phyloP scores from a whole-genome alignment of 2,329 filamentous ascomycete genomes.

The Calonectria hongkongensis region DNA sequence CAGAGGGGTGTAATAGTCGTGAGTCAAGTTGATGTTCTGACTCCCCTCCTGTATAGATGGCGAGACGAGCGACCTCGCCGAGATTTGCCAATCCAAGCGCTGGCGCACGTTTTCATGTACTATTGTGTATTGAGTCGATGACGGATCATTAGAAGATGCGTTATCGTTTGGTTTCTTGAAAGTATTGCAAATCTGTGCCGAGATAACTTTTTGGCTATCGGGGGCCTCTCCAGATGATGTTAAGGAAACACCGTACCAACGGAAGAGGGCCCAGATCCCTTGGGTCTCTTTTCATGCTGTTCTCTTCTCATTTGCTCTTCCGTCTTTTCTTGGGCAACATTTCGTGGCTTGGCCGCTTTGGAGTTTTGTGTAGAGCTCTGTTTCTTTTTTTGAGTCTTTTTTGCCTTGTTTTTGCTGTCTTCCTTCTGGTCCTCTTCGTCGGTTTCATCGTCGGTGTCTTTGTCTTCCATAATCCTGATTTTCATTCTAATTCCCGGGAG shows the following conservation, averaged over 20 bases:
- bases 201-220: neutral
- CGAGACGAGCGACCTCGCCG: neutral
- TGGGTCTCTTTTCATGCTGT: neutral
- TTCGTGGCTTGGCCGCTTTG: neutral
- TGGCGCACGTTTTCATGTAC: neutral
- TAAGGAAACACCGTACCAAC: neutral
- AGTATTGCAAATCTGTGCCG: neutral
- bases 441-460: neutral
- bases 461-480: neutral
- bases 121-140: neutral
- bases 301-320: neutral
- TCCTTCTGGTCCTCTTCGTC: neutral
- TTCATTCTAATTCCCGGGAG: neutral
- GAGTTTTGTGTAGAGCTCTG: neutral
- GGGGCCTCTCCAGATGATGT: neutral
- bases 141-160: neutral
- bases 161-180: neutral
- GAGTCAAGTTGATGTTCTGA: neutral
- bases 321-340: neutral
- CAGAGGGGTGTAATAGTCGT: neutral
- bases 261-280: neutral
- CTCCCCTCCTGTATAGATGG: neutral
- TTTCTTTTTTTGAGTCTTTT: neutral
- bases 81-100: neutral
- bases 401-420: neutral